Evolutionary conservation across 805 yeast genomes (phyloP).

Genomic region (Hanseniaspora lachancei): DNA sequence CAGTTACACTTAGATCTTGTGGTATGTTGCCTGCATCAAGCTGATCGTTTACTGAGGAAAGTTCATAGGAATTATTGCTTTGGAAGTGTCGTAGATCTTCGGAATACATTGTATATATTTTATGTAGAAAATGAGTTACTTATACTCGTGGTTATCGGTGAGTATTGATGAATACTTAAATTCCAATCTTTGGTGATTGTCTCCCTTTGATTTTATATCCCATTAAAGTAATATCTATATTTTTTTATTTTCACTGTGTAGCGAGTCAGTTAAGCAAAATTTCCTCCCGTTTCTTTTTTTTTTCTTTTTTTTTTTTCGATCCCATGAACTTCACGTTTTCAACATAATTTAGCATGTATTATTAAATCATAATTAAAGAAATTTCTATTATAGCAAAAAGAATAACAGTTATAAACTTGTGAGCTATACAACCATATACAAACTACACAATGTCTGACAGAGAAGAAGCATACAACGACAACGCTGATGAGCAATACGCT

Average conservation of each 20-base stretch:
- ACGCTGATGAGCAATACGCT: conserved; percentile 47
- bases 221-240: background rate
- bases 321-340: too few relatives aligned
- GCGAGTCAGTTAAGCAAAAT: background rate
- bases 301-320: background rate
- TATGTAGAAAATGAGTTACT: background rate
- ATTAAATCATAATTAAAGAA: background rate
- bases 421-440: background rate
- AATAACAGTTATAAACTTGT: background rate
- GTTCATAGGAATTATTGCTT: background rate
- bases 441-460: conserved; percentile 37
- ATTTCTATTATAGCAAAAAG: background rate
- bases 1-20: background rate
- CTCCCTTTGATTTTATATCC: background rate
- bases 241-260: background rate
- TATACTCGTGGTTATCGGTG: background rate
- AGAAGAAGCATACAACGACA: conserved; percentile 55
- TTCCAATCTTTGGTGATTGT: background rate
- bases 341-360: too few relatives aligned
- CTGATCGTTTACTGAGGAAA: background rate
- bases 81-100: background rate
- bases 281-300: background rate
- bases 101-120: background rate
- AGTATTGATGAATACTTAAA: background rate
- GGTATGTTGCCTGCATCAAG: background rate